Percentiles rank a stretch among this genome's conserved stretches.
phyloP scores from a whole-genome alignment of 2,329 filamentous ascomycete species.

The Fusarium nurragi region DNA sequence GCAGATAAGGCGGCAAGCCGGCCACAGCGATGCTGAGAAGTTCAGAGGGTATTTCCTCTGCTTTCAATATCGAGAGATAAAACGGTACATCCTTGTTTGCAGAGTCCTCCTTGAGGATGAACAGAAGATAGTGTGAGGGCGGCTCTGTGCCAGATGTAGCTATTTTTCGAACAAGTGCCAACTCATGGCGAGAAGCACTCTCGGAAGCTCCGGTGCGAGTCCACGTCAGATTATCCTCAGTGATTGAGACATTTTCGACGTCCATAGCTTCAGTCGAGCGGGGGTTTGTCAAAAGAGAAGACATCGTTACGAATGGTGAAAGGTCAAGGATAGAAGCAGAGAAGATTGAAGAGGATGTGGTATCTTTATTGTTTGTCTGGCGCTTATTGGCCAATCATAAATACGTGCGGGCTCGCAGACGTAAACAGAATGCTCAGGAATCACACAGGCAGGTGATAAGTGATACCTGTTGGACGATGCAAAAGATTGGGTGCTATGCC shows the following conservation, averaged over 20 bases:
- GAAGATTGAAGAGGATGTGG: not conserved
- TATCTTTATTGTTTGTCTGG: constrained; percentile 26
- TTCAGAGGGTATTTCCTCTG: constrained; percentile 49
- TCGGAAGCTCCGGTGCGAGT: constrained; percentile 24
- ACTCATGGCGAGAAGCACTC: constrained; percentile 35
- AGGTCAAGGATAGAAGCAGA: not conserved
- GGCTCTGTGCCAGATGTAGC: not conserved
- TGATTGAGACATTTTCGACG: constrained; percentile 37
- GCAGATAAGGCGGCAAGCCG: constrained; percentile 53
- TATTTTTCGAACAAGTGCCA: constrained; percentile 44
- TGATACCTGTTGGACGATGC: not conserved
- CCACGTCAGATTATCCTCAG: constrained; percentile 45
- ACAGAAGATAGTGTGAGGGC: constrained; percentile 48
- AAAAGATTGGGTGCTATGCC: not conserved
- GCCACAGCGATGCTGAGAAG: constrained; percentile 51
- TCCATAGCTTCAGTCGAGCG: not conserved
- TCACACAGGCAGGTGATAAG: not conserved
- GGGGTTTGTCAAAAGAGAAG: not conserved
- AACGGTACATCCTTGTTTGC: constrained; percentile 43
- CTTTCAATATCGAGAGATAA: constrained; percentile 44
- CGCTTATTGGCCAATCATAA: constrained; percentile 26
- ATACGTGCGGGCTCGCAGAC: not conserved
- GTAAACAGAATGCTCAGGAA: not conserved
- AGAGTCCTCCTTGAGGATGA: constrained; percentile 51
- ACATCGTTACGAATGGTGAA: constrained; percentile 13